A percentile compares a stretch with the other conserved stretches of the same genome.
Evolutionary conservation across 75 land plant species (phyloP).

Genomic region (Selaginella moellendorffii): DNA sequence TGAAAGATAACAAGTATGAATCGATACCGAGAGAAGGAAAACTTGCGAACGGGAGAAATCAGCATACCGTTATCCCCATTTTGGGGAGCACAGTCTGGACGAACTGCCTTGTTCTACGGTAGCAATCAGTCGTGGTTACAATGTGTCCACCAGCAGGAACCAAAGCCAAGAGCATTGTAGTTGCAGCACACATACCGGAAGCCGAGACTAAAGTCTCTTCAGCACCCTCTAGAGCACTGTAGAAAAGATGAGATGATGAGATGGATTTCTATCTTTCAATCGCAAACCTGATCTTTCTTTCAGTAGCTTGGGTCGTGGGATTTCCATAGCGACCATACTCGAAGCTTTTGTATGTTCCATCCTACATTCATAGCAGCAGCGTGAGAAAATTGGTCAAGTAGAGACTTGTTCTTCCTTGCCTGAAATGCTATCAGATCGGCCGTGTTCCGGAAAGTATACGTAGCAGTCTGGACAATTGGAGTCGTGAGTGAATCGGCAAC

Average conservation of each 20-base stretch:
- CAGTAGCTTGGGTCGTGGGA: slow-evolving; percentile 2
- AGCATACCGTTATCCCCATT: slow-evolving; percentile 10
- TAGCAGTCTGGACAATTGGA: slow-evolving; percentile 76
- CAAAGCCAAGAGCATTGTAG: slow-evolving; percentile 11
- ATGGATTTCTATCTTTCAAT: not conserved
- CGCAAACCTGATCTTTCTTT: slow-evolving; percentile 1
- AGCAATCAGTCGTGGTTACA: slow-evolving; percentile 14
- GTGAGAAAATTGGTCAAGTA: not conserved
- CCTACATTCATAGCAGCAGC: not conserved
- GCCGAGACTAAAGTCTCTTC: slow-evolving; percentile 8
- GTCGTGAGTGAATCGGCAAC: slow-evolving; percentile 68
- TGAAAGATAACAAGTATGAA: too few species aligned
- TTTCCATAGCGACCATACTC: slow-evolving; percentile 5
- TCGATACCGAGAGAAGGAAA: too few species aligned
- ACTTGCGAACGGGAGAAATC: not conserved
- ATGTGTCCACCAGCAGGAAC: slow-evolving; percentile 10
- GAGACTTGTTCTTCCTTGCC: slow-evolving; percentile 22
- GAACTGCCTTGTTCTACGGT: slow-evolving; percentile 10
- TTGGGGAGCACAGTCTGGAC: slow-evolving; percentile 12
- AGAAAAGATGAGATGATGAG: not conserved
- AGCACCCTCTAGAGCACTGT: slow-evolving; percentile 11
- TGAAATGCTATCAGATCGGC: slow-evolving; percentile 69
- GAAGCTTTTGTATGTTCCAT: not conserved
- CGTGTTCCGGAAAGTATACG: slow-evolving; percentile 65
- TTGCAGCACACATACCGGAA: slow-evolving; percentile 14